A percentile compares a stretch with the other conserved stretches of the same genome.
Evolutionary conservation across 805 yeast species (phyloP).

Genomic region (Babjeviella inositovora): DNA sequence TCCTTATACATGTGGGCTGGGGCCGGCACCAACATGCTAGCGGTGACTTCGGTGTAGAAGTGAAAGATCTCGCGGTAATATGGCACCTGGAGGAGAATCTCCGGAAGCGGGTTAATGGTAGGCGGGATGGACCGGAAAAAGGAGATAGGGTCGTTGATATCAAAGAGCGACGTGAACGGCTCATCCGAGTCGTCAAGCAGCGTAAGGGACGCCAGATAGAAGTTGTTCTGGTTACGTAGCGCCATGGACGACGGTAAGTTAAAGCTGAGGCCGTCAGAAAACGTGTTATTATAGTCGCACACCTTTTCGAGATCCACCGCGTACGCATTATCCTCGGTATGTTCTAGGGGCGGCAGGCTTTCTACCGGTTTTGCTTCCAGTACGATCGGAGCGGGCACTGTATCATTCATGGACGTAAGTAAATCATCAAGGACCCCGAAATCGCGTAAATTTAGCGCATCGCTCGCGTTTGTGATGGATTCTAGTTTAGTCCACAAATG

Average conservation of each 20-base stretch:
- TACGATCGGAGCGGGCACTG: too few relatives aligned
- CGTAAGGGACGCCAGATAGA: not conserved
- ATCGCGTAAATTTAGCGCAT: conserved; percentile 10
- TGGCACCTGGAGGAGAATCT: conserved; percentile 39
- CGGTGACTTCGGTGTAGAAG: conserved; percentile 44
- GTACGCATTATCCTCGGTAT: not conserved
- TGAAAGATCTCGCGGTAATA: conserved; percentile 44
- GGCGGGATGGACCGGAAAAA: conserved; percentile 11
- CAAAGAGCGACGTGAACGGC: conserved; percentile 1
- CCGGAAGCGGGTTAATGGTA: conserved; percentile 36
- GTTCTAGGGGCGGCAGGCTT: not conserved
- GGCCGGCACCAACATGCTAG: conserved; percentile 49
- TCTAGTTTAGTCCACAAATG: too few relatives aligned
- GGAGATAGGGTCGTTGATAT: conserved; percentile 4
- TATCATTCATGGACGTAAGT: conserved; percentile 5
- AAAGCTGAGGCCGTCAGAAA: too few relatives aligned
- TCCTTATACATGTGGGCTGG: conserved; percentile 35
- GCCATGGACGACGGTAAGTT: too few relatives aligned
- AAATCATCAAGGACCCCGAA: conserved; percentile 12
- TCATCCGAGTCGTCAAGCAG: conserved; percentile 9
- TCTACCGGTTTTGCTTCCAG: not conserved
- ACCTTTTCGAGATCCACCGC: too few relatives aligned
- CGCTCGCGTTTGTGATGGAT: conserved; percentile 10
- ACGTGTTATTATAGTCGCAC: too few relatives aligned
- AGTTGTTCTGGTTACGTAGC: not conserved